These are phyloP conservation scores for Euryodendron excelsum DNA, from an alignment of 148 eudicot species.

Conservation along the genomic window DNA sequence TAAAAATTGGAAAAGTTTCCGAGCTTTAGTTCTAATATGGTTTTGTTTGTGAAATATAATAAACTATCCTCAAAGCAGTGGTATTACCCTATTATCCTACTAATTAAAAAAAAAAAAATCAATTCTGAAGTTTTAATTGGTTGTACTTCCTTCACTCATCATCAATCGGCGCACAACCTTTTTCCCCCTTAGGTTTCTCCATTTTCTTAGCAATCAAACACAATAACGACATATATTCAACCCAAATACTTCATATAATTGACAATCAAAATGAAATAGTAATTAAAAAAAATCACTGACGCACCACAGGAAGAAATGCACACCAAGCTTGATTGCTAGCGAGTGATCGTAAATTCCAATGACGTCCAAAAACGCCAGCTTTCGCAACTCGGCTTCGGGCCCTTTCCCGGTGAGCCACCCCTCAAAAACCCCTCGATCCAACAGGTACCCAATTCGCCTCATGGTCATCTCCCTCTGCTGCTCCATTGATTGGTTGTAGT, in stretches of 20 bases:
- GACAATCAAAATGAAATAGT: neutral
- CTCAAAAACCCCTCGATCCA: slow-evolving; percentile 53
- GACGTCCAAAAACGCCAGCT: slow-evolving; percentile 59
- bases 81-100: too few species aligned
- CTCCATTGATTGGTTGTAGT: slow-evolving; percentile 76
- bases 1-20: too few species aligned
- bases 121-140: too few species aligned
- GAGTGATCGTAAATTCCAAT: slow-evolving; percentile 68
- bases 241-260: too few species aligned
- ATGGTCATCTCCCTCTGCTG: slow-evolving; percentile 74
- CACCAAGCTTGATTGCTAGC: slow-evolving; percentile 68
- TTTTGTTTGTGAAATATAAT: too few species aligned
- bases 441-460: slow-evolving; percentile 53
- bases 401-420: slow-evolving; percentile 62
- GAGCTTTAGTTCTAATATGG: too few species aligned
- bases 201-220: too few species aligned
- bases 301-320: slow-evolving; percentile 83
- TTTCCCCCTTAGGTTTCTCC: too few species aligned
- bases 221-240: neutral
- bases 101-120: too few species aligned
- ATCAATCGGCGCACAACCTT: too few species aligned
- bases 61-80: too few species aligned
- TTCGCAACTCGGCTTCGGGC: slow-evolving; percentile 49
- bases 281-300: neutral
- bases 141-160: too few species aligned